Evolutionary conservation across 345 rosid genomes (phyloP).

Genomic region (Lepidium sativum): DNA sequence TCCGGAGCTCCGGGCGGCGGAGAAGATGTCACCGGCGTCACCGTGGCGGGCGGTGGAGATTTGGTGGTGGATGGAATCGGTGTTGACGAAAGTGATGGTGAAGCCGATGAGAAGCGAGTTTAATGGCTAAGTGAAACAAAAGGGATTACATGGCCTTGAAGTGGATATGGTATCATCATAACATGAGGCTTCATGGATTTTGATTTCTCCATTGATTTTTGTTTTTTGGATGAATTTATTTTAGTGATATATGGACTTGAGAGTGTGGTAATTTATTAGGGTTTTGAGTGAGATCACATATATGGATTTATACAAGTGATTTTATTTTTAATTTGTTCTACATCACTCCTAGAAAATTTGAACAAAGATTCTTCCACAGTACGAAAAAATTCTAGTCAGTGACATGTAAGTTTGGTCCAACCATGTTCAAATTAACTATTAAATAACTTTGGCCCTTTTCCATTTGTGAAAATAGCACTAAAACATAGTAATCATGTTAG

Average conservation of each 20-base stretch:
- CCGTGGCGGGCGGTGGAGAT: conserved; percentile 24
- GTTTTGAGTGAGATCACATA: background rate
- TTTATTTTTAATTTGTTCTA: background rate
- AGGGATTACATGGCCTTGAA: conserved; percentile 64
- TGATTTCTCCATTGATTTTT: conserved; percentile 10
- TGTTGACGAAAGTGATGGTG: conserved; percentile 62
- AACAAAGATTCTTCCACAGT: background rate
- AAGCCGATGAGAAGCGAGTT: conserved; percentile 65
- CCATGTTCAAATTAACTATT: background rate
- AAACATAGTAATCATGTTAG: background rate
- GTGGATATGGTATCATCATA: conserved; percentile 47
- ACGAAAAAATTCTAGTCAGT: background rate
- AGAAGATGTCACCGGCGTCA: conserved; percentile 29
- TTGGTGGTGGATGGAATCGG: conserved; percentile 48
- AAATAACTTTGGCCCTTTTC: too few species aligned
- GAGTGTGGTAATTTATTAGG: background rate
- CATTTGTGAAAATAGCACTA: background rate
- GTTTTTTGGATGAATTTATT: background rate
- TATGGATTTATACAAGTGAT: background rate
- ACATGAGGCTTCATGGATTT: conserved; percentile 33
- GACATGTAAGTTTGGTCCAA: background rate
- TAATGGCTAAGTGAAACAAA: conserved; percentile 45
- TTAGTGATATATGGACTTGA: background rate
- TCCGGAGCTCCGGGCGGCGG: conserved; percentile 21
- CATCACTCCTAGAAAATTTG: background rate